Conservation (phyloP, 164 flowering plant species). For the Stephania cephalantha region DNA sequence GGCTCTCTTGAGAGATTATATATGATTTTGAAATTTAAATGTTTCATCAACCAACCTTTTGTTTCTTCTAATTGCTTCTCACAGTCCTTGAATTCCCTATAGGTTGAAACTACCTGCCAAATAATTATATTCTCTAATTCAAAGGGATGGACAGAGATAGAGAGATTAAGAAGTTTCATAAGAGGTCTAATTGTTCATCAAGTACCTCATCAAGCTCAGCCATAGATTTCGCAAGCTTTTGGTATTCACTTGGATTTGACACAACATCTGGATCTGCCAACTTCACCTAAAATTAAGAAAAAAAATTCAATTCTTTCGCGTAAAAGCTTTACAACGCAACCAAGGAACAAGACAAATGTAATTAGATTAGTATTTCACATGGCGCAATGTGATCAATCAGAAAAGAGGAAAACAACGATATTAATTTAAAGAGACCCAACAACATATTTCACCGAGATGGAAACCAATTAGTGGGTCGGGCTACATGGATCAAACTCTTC, state of each 20-base stretch:
- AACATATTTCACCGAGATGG: neutral
- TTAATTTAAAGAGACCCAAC: neutral
- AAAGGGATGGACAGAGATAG: neutral
- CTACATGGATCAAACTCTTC: too few relatives aligned
- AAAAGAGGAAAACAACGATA: neutral
- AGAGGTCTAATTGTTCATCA: neutral
- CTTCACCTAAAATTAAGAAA: slow-evolving; percentile 49
- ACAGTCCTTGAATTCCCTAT: slow-evolving; percentile 67
- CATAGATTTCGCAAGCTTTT: slow-evolving; percentile 86
- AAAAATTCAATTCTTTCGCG: neutral
- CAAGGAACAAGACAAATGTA: neutral
- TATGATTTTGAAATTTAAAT: neutral
- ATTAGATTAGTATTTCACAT: too few relatives aligned
- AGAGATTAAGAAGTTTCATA: neutral
- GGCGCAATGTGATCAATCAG: neutral
- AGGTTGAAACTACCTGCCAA: slow-evolving; percentile 65
- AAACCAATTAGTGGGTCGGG: too few relatives aligned
- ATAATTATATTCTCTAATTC: neutral
- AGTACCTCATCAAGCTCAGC: slow-evolving; percentile 88
- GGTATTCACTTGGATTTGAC: slow-evolving; percentile 83
- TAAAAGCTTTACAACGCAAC: neutral
- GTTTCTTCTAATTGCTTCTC: slow-evolving; percentile 82
- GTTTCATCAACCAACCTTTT: slow-evolving; percentile 46
- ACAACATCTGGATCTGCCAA: slow-evolving; percentile 93
- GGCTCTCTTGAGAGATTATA: neutral